A percentile compares a stretch with the other conserved stretches of the same genome.
Conservation (phyloP, 2,329 filamentous ascomycete species). For the Didymella sp. region DNA sequence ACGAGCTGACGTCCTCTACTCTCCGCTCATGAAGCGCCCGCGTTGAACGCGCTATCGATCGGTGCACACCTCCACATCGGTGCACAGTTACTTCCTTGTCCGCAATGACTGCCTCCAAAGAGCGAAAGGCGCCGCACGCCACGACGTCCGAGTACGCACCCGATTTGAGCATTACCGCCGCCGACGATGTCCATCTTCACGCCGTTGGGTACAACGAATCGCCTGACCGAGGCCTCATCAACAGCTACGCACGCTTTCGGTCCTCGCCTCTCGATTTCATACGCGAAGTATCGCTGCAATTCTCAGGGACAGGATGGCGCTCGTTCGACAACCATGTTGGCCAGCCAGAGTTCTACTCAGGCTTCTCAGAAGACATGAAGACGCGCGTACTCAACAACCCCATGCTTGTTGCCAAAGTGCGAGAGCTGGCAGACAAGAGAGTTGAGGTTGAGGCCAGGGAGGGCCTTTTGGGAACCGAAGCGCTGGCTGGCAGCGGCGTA, state of each 20-base stretch:
- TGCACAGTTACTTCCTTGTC: not conserved
- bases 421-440: constrained; percentile 76
- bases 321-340: constrained; percentile 91
- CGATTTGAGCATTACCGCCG: constrained; percentile 56
- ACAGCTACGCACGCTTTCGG: constrained; percentile 87
- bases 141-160: constrained; percentile 45
- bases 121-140: not conserved
- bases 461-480: constrained; percentile 59
- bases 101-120: constrained; percentile 11
- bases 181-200: constrained; percentile 55
- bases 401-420: constrained; percentile 76
- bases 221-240: constrained; percentile 73
- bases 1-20: too few species aligned
- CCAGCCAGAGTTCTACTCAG: constrained; percentile 90
- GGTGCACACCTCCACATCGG: not conserved
- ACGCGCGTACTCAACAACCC: constrained; percentile 75
- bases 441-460: constrained; percentile 78
- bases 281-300: constrained; percentile 89
- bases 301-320: constrained; percentile 93
- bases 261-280: constrained; percentile 78
- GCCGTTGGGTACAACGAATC: constrained; percentile 52
- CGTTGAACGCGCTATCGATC: not conserved
- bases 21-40: constrained; percentile 10
- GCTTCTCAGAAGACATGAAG: constrained; percentile 92
- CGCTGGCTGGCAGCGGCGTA: constrained; percentile 25